A percentile compares a stretch with the other conserved stretches of the same genome.
phyloP scores from a whole-genome alignment of 371 early-diverging fungal species.

The Rhizopus delemar region DNA sequence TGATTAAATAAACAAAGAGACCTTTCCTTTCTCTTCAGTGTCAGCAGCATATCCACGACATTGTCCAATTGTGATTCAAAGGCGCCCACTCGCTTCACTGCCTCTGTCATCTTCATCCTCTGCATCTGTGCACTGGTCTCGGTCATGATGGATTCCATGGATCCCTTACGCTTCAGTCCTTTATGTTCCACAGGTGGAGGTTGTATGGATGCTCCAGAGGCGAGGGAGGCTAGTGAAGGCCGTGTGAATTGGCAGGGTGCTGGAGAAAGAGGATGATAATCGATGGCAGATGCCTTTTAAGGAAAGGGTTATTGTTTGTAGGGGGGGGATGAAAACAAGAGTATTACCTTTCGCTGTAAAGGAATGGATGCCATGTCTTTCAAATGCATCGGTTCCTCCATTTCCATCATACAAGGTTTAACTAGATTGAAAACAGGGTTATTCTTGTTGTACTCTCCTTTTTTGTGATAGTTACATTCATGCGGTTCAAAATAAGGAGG shows the following conservation, averaged over 20 bases:
- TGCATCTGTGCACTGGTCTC: conserved; percentile 36
- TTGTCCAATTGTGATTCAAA: conserved; percentile 23
- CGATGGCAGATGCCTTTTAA: not conserved
- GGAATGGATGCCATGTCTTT: too few species aligned
- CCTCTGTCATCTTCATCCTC: conserved; percentile 41
- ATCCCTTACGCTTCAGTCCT: conserved; percentile 29
- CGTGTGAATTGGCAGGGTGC: conserved; percentile 38
- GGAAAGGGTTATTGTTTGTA: too few species aligned
- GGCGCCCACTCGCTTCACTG: conserved; percentile 28
- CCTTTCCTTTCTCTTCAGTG: conserved; percentile 44
- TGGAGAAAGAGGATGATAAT: not conserved
- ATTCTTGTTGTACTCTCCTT: too few species aligned
- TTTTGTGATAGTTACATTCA: conserved; percentile 13
- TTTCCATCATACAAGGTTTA: too few species aligned
- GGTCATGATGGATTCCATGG: conserved; percentile 45
- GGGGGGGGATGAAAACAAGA: not conserved
- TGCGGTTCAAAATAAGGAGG: conserved; percentile 30
- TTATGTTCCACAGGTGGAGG: conserved; percentile 25
- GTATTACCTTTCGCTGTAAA: too few species aligned
- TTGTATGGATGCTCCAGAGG: conserved; percentile 10
- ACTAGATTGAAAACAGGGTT: too few species aligned
- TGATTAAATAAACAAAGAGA: conserved; percentile 48
- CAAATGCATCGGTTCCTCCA: too few species aligned
- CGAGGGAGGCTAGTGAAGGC: conserved; percentile 32
- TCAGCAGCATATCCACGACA: conserved; percentile 47